Base-by-base conservation (phyloP, 1,284 basidiomycete species). In the Malassezia sympodialis region DNA sequence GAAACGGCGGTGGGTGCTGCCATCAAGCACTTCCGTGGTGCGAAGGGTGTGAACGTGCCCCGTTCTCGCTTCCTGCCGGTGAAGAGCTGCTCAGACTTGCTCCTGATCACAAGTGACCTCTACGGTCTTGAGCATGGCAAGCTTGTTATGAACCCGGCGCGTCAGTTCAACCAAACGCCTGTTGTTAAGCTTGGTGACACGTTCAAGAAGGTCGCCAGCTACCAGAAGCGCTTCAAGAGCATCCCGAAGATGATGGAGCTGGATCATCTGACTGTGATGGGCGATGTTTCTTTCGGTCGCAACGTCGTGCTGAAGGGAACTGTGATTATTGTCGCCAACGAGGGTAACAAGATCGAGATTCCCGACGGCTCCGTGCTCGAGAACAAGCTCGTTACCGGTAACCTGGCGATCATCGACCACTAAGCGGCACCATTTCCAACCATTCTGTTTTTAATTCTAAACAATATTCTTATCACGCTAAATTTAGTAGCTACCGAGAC, bases 1-100 rank as follows among this genome's bases (percentile, higher is more conserved):
- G 94, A 98, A 80, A 98, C 93, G 6, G 90, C 94, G 45, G 89
- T 91, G 51, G 91, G 91, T 78, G 90, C 90, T 26, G 91, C 90
- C 41, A 94, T 98, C 81, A 96, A 96, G 82, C 90, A 93, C 78
- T 93, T 94, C 80, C 84, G 82, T 30, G 75, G 75, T 74, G 90
- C 87, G 8, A 90, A 91, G 76, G 94, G 94, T 65, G 87, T 98
- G 78, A 98, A 98, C 78, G 94, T 98, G 21, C 91, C 94, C 51
- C 87, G 94, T 61, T 86, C 84, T 65, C 88, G 94, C 57, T 96
- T 99, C 88, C 81, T 98, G 75, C 93, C 94, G 59, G 94, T 91
- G 68, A 78, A 88, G 88, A 69, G 61, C 49, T 76, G 74, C 63
- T 76, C 76, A 3, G 76, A 77, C 61, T 79, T 96, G 67, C 81